phyloP scores from a whole-genome alignment of 2,329 filamentous ascomycete genomes.

The Aureobasidium lini region DNA sequence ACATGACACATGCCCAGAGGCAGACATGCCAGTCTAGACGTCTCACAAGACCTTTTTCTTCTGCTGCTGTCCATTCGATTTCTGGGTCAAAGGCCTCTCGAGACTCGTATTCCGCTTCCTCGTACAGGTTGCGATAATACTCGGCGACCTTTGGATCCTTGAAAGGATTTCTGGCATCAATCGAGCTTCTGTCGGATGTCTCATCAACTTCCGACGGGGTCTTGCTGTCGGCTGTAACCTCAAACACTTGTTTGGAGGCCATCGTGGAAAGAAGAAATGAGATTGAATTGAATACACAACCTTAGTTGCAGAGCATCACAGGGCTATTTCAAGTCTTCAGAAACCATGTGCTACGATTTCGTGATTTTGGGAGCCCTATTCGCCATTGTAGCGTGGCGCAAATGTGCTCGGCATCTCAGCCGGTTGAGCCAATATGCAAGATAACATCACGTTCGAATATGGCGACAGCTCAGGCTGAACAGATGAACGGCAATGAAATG shows the following conservation, averaged over 20 bases:
- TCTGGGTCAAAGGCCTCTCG: conserved; percentile 52
- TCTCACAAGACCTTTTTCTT: conserved; percentile 49
- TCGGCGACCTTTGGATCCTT: conserved; percentile 45
- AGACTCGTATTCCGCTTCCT: conserved; percentile 48
- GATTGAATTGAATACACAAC: not conserved
- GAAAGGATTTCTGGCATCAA: conserved; percentile 31
- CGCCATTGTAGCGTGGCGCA: conserved; percentile 3
- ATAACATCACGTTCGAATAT: not conserved
- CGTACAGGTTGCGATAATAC: conserved; percentile 49
- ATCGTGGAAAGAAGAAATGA: not conserved
- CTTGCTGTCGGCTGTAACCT: not conserved
- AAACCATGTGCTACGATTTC: not conserved
- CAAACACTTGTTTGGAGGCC: not conserved
- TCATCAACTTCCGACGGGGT: not conserved
- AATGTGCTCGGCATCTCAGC: not conserved
- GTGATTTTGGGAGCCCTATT: not conserved
- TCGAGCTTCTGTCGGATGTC: conserved; percentile 1
- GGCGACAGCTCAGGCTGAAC: not conserved
- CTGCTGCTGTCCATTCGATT: conserved; percentile 48
- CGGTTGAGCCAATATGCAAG: not conserved
- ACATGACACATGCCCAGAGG: conserved; percentile 1
- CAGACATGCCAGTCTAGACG: conserved; percentile 26
- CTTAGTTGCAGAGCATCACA: not conserved
- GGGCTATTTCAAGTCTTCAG: not conserved
- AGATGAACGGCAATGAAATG: not conserved